Percentiles rank a stretch among this genome's conserved stretches.
Conservation (phyloP, 2,329 filamentous ascomycete genomes). For the Pseudogymnoascus sp. region DNA sequence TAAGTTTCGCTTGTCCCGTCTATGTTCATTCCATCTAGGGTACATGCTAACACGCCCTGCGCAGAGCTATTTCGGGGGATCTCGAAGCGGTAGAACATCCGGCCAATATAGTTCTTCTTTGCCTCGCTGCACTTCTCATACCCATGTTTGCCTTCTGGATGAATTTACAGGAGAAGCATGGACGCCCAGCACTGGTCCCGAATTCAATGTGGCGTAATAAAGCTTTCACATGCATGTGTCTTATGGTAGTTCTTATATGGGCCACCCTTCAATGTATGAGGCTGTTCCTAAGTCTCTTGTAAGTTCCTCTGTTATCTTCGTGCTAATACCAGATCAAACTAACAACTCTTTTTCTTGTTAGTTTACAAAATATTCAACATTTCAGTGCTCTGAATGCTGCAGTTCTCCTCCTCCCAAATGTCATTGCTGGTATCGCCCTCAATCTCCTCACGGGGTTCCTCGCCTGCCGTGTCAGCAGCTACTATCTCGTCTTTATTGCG, state of each 20-base stretch:
- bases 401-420: conserved; percentile 40
- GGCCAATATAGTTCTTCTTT: conserved; percentile 27
- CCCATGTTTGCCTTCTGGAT: conserved; percentile 27
- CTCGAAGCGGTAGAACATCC: conserved; percentile 13
- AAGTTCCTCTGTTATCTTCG: background rate
- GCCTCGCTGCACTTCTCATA: conserved; percentile 25
- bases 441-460: conserved; percentile 41
- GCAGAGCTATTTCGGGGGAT: background rate
- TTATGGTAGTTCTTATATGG: conserved; percentile 31
- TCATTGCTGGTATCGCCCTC: conserved; percentile 37
- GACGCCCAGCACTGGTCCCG: conserved; percentile 30
- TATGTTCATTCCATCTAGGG: background rate
- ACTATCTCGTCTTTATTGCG: conserved; percentile 39
- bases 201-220: conserved; percentile 31
- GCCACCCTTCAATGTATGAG: conserved; percentile 15
- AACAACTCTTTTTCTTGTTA: conserved; percentile 16
- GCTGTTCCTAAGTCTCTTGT: conserved; percentile 1
- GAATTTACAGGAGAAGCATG: conserved; percentile 21
- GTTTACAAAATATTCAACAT: conserved; percentile 45
- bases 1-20: background rate
- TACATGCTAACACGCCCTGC: background rate
- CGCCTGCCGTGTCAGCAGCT: conserved; percentile 37
- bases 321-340: background rate
- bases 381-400: conserved; percentile 41
- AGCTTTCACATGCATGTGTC: conserved; percentile 29